phyloP scores from a whole-genome alignment of 1,284 basidiomycete genomes.

The Apiotrichum sp. region DNA sequence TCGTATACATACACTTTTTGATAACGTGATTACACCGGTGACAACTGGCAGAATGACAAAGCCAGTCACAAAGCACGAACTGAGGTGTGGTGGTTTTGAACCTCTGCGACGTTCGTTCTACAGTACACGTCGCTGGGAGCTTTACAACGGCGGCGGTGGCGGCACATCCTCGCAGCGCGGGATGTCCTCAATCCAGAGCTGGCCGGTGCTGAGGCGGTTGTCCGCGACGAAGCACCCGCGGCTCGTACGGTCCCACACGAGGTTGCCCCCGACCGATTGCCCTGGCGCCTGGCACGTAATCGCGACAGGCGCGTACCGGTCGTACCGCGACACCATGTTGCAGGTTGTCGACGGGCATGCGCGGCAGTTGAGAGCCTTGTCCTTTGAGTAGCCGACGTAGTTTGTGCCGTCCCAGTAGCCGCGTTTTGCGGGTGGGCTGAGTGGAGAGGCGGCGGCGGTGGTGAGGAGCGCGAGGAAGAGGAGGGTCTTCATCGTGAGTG shows the following conservation, averaged over 20 bases:
- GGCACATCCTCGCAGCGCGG: background rate
- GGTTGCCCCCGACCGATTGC: constrained; percentile 1
- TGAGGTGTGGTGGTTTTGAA: too few relatives aligned
- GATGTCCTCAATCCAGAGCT: background rate
- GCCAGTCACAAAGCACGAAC: too few relatives aligned
- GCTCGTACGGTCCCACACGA: constrained; percentile 7
- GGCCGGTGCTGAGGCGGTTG: constrained; percentile 5
- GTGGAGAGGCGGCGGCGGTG: too few relatives aligned
- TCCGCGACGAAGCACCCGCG: constrained; percentile 12
- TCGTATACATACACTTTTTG: too few relatives aligned
- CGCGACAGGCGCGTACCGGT: background rate
- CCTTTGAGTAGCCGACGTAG: background rate
- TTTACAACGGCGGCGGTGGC: too few relatives aligned
- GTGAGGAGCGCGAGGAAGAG: too few relatives aligned
- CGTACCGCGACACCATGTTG: background rate
- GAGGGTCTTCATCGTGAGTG: too few relatives aligned
- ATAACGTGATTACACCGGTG: too few relatives aligned
- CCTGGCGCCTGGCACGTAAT: constrained; percentile 8
- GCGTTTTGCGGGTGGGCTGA: background rate
- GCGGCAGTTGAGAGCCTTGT: constrained; percentile 7
- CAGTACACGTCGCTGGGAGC: too few relatives aligned
- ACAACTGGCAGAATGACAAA: too few relatives aligned
- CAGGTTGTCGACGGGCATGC: constrained; percentile 3
- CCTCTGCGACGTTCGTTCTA: too few relatives aligned
- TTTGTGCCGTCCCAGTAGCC: background rate